These are phyloP conservation scores for Porcisia deanei DNA, from an alignment of 208 protist genomes.

Conservation along the genomic window DNA sequence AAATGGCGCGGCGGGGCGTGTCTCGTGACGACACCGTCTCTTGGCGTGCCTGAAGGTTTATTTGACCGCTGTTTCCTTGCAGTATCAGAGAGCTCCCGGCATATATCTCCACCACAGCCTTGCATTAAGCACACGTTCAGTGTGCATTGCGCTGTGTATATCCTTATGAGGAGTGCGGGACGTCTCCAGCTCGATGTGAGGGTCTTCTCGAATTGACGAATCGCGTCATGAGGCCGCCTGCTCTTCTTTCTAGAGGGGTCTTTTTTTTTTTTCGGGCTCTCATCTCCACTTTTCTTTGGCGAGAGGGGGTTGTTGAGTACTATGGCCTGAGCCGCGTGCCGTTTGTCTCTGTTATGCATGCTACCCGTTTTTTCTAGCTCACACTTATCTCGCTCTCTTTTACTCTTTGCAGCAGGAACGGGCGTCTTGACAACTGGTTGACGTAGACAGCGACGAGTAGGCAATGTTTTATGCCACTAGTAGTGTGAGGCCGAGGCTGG, in stretches of 20 bases:
- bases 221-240: not conserved
- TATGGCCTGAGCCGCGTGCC: not conserved
- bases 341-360: not conserved
- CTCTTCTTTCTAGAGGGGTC: not conserved
- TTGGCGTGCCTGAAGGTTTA: not conserved
- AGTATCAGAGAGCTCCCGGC: not conserved
- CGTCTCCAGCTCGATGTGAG: not conserved
- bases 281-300: no score
- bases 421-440: not conserved
- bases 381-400: not conserved
- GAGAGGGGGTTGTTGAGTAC: not conserved
- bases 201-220: not conserved
- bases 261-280: not conserved
- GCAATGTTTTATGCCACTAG: conserved; percentile 17
- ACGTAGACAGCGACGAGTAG: not conserved
- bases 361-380: not conserved
- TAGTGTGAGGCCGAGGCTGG: conserved; percentile 18
- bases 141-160: not conserved
- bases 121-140: not conserved
- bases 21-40: not conserved
- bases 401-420: not conserved
- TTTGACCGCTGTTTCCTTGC: not conserved
- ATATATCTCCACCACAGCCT: not conserved
- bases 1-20: not conserved
- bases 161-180: not conserved